Base-by-base conservation (phyloP, 176 grass and related monocot genomes). In the Areca catechu region DNA sequence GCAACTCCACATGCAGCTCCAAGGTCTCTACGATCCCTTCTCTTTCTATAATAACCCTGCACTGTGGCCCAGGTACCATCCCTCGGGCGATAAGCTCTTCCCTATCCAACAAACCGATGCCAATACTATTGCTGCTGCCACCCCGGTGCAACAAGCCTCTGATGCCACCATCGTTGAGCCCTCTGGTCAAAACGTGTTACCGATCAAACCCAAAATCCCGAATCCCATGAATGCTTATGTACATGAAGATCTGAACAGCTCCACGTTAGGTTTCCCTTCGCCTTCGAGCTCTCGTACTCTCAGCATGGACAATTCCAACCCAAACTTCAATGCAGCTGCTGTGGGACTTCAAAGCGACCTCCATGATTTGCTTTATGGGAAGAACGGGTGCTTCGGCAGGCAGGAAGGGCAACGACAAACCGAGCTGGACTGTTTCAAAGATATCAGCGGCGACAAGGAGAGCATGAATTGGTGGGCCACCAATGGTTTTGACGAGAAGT, bases 1-100 rank as follows among this genome's bases (percentile, higher is more conserved):
- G 76, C 87, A 88, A 66, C 87, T 98, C 51, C 93, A 89, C 71
- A 76, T 95, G 82, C 86, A 84, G 63, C 82, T 95, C 25, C 90
- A 92, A 60, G 86, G 93, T 20, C 71, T 90, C 51, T 72, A 91
- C 75, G 79, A 17, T 21, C 34, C 86, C 61, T 51, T 59, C 23
- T 67, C 58, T 20, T 50, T 19, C 76, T 54, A 20, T 48, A 69
- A 24, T 64, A 21, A 4, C 29, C 12, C 6, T 50, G 57, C 62
- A 51, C 55, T 67, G 23, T 82, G 82, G 78, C 74, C 80, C 22
- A 78, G 82, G 62, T n/a, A 16, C 3, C 19, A 56, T 23, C n/a
- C 20, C 6, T 19, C 12, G 4, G 15, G 4, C 1, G 16, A 22
- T 4, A 25, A 19, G 5, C 3, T 51, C 17, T 49, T 20, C 5